phyloP scores from a whole-genome alignment of 192 early-diverging fungal genomes.

The Geranomyces variabilis region DNA sequence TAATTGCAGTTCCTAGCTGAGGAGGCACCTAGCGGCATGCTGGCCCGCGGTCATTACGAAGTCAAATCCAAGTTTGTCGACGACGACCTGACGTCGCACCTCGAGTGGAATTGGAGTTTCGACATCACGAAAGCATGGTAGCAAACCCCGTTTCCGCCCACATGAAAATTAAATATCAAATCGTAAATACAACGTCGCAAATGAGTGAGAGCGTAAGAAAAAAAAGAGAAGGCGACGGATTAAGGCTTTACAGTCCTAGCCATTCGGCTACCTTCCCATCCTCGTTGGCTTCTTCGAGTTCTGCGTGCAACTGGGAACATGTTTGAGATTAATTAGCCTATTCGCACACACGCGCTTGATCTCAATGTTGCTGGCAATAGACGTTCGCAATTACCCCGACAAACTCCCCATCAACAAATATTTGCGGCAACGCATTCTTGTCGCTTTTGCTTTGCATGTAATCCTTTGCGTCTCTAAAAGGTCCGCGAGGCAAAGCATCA shows the following conservation, averaged over 20 bases:
- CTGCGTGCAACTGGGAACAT: constrained; percentile 26
- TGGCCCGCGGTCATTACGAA: constrained; percentile 90
- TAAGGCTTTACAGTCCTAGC: constrained; percentile 27
- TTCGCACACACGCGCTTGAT: too few relatives aligned
- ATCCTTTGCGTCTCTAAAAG: constrained; percentile 42
- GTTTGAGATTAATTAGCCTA: neutral
- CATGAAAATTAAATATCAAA: too few relatives aligned
- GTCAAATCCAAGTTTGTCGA: constrained; percentile 93
- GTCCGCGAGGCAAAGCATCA: neutral
- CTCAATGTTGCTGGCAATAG: neutral
- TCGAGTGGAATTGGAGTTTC: constrained; percentile 84
- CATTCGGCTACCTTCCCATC: constrained; percentile 32
- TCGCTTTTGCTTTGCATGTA: constrained; percentile 48
- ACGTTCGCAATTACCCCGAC: constrained; percentile 36
- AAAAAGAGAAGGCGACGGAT: too few relatives aligned
- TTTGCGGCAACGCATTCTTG: constrained; percentile 50
- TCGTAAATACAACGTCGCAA: too few relatives aligned
- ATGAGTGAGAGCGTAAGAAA: too few relatives aligned
- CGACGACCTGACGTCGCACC: constrained; percentile 81
- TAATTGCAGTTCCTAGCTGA: constrained; percentile 67
- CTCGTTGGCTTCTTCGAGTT: constrained; percentile 54
- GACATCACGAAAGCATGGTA: constrained; percentile 92
- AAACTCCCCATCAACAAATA: constrained; percentile 53
- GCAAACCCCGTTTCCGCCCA: neutral
- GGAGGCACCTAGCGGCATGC: constrained; percentile 89